Evolutionary conservation across 345 rosid genomes (phyloP).

Genomic region (Ceriops tagal): DNA sequence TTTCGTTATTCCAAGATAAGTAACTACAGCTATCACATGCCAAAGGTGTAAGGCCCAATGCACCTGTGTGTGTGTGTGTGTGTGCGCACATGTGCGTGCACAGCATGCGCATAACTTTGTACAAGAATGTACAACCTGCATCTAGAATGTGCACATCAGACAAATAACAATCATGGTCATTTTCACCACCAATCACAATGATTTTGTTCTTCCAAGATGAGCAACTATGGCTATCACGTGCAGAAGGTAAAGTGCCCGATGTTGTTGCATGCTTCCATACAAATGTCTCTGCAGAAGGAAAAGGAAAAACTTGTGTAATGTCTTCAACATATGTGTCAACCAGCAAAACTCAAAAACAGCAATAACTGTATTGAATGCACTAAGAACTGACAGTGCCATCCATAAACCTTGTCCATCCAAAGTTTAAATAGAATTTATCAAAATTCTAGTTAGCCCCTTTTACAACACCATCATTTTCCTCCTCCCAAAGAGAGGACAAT

Average conservation of each 20-base stretch:
- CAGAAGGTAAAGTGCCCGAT: constrained; percentile 81
- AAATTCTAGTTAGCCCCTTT: neutral
- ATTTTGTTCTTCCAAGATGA: constrained; percentile 90
- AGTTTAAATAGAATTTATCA: neutral
- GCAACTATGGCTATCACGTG: constrained; percentile 94
- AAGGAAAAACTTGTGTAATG: constrained; percentile 2
- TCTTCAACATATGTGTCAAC: neutral
- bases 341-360: neutral
- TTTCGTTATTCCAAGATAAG: constrained; percentile 85
- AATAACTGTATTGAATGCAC: neutral
- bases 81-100: neutral
- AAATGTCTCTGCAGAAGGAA: constrained; percentile 63
- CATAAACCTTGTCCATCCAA: neutral
- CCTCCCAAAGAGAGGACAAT: neutral
- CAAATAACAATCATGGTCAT: constrained; percentile 84
- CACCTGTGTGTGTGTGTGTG: neutral
- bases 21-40: constrained; percentile 92
- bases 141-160: constrained; percentile 95
- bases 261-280: constrained; percentile 81
- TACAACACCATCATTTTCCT: neutral
- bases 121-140: constrained; percentile 52
- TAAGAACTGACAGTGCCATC: neutral
- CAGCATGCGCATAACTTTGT: neutral
- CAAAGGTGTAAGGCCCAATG: constrained; percentile 77
- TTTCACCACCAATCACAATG: constrained; percentile 94